phyloP scores from a whole-genome alignment of 2,329 filamentous ascomycete species.

The Xylaria sp. region DNA sequence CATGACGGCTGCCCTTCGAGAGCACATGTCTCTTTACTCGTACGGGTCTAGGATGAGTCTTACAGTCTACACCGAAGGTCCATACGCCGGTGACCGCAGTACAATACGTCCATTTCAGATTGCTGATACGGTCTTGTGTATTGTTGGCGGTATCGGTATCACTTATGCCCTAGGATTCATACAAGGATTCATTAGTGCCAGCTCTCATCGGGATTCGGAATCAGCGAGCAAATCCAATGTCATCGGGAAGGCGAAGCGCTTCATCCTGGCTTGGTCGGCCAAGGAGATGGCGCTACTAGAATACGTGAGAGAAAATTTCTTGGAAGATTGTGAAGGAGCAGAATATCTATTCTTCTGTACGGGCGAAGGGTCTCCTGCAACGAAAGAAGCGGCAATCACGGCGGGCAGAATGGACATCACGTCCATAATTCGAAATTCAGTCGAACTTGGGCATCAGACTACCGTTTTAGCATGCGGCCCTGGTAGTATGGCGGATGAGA shows the following conservation, averaged over 20 bases:
- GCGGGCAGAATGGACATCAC: conserved; percentile 31
- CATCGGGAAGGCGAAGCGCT: conserved; percentile 30
- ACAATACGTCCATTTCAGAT: conserved; percentile 12
- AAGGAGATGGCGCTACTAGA: conserved; percentile 33
- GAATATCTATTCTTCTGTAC: conserved; percentile 30
- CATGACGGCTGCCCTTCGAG: conserved; percentile 20
- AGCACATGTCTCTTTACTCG: conserved; percentile 9
- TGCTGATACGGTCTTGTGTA: conserved; percentile 28
- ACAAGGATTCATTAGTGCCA: conserved; percentile 27
- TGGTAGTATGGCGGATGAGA: conserved; percentile 37
- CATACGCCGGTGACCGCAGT: conserved; percentile 25
- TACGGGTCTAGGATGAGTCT: conserved; percentile 6
- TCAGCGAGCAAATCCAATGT: conserved; percentile 3
- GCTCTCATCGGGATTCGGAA: background rate
- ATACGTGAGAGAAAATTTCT: conserved; percentile 30
- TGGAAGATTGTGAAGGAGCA: conserved; percentile 19
- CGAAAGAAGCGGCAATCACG: conserved; percentile 15
- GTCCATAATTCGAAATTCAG: conserved; percentile 26
- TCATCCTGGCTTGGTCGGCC: conserved; percentile 37
- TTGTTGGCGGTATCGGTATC: conserved; percentile 29
- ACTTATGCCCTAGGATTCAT: conserved; percentile 29
- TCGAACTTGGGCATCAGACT: conserved; percentile 31
- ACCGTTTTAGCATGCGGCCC: conserved; percentile 38
- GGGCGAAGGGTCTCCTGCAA: background rate
- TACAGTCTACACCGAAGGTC: conserved; percentile 27